Evolutionary conservation across 2,329 filamentous ascomycete genomes (phyloP).

Genomic region (Paracorniculantispora psalliotae): DNA sequence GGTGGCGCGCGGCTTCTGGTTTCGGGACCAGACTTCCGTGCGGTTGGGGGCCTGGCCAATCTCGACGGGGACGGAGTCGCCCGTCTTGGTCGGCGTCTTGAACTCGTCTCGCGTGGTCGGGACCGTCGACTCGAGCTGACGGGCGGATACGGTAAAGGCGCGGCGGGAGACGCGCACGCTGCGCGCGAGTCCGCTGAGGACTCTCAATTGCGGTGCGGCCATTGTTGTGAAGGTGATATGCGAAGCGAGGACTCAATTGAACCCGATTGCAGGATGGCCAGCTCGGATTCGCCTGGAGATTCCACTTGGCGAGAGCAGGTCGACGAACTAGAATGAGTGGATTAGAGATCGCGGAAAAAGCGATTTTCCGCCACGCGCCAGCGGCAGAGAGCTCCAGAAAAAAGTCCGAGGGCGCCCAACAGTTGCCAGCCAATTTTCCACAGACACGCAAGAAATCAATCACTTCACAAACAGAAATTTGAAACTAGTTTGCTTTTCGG

Average conservation of each 20-base stretch:
- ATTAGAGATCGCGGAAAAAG: slow-evolving; percentile 16
- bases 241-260: slow-evolving; percentile 1
- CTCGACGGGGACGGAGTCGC: slow-evolving; percentile 42
- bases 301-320: slow-evolving; percentile 1
- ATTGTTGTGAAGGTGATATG: slow-evolving; percentile 26
- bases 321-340: slow-evolving; percentile 15
- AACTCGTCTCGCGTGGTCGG: slow-evolving; percentile 31
- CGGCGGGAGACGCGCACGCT: slow-evolving; percentile 40
- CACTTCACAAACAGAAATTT: neutral
- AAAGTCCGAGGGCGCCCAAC: slow-evolving; percentile 5
- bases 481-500: neutral
- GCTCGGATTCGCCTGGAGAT: slow-evolving; percentile 1
- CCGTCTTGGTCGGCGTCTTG: slow-evolving; percentile 39
- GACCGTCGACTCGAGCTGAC: slow-evolving; percentile 41
- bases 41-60: slow-evolving; percentile 83
- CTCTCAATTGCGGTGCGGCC: slow-evolving; percentile 43
- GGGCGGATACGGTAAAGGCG: slow-evolving; percentile 44
- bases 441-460: neutral
- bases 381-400: slow-evolving; percentile 7
- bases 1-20: slow-evolving; percentile 71
- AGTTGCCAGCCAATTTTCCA: neutral
- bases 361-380: slow-evolving; percentile 7
- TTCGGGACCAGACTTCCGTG: slow-evolving; percentile 72
- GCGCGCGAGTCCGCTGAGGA: slow-evolving; percentile 39
- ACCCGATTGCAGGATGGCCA: neutral